phyloP scores from a whole-genome alignment of 1,284 basidiomycete species.

The Trichosporon sp. region DNA sequence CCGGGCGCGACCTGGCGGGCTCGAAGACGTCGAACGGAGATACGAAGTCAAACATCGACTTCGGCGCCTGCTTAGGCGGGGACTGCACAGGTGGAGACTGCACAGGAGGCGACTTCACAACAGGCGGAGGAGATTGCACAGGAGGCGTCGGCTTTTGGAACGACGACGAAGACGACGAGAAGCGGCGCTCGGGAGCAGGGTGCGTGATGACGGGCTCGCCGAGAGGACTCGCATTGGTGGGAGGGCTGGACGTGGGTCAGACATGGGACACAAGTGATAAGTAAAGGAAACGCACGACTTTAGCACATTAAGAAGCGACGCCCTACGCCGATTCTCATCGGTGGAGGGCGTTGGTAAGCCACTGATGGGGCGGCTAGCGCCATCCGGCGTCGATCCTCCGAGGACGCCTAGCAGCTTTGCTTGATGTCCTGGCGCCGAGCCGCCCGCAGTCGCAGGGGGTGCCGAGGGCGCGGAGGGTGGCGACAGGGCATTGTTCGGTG shows the following conservation, averaged over 20 bases:
- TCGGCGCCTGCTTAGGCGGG: conserved; percentile 3
- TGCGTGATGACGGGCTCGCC: conserved; percentile 16
- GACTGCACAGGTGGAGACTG: not conserved
- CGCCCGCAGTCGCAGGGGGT: not conserved
- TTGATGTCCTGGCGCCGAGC: conserved; percentile 9
- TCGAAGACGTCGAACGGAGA: conserved; percentile 44
- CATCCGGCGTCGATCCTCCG: conserved; percentile 6
- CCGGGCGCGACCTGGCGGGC: conserved; percentile 13
- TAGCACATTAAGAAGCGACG: conserved; percentile 13
- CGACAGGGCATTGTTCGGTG: conserved; percentile 3
- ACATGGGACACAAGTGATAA: not conserved
- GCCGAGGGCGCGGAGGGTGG: conserved; percentile 5
- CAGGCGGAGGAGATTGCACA: not conserved
- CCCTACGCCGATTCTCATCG: conserved; percentile 6
- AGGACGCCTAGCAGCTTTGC: conserved; percentile 22
- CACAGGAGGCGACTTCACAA: not conserved
- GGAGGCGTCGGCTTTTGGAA: not conserved
- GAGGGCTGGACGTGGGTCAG: not conserved
- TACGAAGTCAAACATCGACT: conserved; percentile 42
- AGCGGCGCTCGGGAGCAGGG: not conserved
- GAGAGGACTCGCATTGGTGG: not conserved
- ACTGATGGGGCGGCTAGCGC: conserved; percentile 5
- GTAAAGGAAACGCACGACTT: conserved; percentile 8
- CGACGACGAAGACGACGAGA: not conserved
- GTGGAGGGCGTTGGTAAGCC: not conserved